Conservation (phyloP, 345 rosid species). For the Eucalyptus curtisii region DNA sequence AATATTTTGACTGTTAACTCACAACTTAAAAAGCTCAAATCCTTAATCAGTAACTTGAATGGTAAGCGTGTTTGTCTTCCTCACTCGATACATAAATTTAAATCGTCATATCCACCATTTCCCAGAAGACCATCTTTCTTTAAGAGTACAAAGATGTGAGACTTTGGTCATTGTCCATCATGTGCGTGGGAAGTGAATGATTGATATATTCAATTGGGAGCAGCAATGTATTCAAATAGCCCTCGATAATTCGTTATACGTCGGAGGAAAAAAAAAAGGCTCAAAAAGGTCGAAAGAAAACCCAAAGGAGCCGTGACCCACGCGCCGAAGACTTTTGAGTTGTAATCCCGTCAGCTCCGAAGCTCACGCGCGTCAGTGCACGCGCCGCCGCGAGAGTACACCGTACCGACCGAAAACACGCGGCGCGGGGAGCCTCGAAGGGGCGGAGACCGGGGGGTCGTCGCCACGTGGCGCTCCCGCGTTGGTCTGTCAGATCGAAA, state of each 20-base stretch:
- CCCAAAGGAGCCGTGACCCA: neutral
- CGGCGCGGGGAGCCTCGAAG: neutral
- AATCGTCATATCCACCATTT: neutral
- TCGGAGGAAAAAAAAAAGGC: neutral
- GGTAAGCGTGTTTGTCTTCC: neutral
- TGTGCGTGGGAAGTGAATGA: neutral
- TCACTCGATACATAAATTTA: neutral
- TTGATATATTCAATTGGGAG: neutral
- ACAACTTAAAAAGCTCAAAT: fast-evolving
- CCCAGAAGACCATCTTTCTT: neutral
- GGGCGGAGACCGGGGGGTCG: neutral
- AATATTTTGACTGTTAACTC: neutral
- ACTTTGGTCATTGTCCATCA: neutral
- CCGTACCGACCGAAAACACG: neutral
- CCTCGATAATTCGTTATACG: neutral
- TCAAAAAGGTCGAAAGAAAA: neutral
- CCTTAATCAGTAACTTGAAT: fast-evolving
- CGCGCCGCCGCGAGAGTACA: neutral
- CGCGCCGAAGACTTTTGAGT: neutral
- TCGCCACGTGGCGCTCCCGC: neutral
- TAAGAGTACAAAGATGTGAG: neutral
- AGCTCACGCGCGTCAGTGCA: neutral
- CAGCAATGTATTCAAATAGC: neutral
- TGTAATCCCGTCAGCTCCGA: neutral
- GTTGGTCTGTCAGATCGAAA: neutral